Evolutionary conservation across 768 basidiomycete species (phyloP), one percentile per base, ranked within the genome.

Genomic region (Pleurotus pulmonarius): DNA sequence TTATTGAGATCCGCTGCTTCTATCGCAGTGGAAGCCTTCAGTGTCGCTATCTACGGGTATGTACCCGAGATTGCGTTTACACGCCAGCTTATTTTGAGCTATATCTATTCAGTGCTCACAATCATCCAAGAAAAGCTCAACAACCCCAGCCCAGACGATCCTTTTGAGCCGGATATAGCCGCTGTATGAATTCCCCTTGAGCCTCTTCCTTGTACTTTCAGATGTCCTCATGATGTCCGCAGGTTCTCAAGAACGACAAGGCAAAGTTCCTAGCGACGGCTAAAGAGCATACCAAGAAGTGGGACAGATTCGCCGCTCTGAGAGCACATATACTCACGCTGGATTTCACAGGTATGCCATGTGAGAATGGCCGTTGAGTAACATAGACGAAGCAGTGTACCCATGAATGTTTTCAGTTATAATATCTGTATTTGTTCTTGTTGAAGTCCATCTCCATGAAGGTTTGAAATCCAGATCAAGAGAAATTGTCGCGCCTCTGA

Each of bases 261-360:
- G 65, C 74, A 46, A 90, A 85, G 69, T 94, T 94, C 72, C 67
- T 85, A 40, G 74, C 81, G 2, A 88, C 82, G 5, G 92, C 92
- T n/a, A 89, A 79, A 67, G 92, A 94, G 59, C 85, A 83, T 76
- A 91, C 89, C 12, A 93, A 87, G 82, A 93, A 86, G 92, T 91
- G 64, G 62, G 77, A 59, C 39, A 11, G 22, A 18, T 37, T 15
- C 37, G 20, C 26, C 29, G 16, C 20, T 20, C 20, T 49, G 34
- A 26, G 20, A 22, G 13, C 37, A 63, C 41, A 48, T 41, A 52
- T 47, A 38, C 49, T 29, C 25, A 16, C 52, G 16, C 52, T 18
- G 9, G 29, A 38, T 13, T 13, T 18, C 41, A 4, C 46, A 69
- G 68, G 57, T 58, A 69, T 60, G 68, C 68, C n/a, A 67, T 63